Evolutionary conservation across 208 protist species (phyloP), one percentile per base, ranked within the genome.

Genomic region (Leishmania major): DNA sequence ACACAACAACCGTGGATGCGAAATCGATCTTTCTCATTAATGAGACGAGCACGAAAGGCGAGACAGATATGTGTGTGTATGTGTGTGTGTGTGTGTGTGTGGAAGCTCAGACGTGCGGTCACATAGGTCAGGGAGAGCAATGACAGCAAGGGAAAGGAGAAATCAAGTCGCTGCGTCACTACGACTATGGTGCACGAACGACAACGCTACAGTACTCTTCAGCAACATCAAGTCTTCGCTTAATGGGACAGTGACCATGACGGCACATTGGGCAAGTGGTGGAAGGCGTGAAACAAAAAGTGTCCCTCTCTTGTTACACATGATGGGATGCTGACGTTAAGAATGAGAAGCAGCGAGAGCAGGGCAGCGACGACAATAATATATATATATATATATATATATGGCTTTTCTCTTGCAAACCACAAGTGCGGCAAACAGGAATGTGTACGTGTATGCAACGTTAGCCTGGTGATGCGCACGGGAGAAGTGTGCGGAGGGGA

Each of bases 321-420:
- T 28, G 71, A 59, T 15, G 45, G n/a, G 47, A 47, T 53, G 10
- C 3, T 22, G 31, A n/a, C 22, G 49, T 31, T 70, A 10, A 80
- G 31, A 80, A 69, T 40, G 77, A 64, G 45, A 47, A n/a, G 83
- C 79, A 84, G 78, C 59, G 78, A 85, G 43, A 84, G 64, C 70
- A 78, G 51, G 64, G 43, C 6, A 53, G 22, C 64, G 57, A 70
- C 25, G 79, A 81, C 8, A 72, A 7, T 11, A 3, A 47, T 7
- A 49, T 28, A n/a, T n/a, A 47, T 7, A 22, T 28, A 47, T 17
- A 37, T 17, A 66, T 17, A 66, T 15, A 35, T 45, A 45, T 43
- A 28, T 8, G 66, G 59, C 28, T 28, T 31, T 70, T 5, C 5
- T 45, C 62, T 70, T 43, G 25, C 19, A 19, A 19, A 40, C 17